Conservation (phyloP, 768 basidiomycete genomes). For the Pulveroboletus sp. region DNA sequence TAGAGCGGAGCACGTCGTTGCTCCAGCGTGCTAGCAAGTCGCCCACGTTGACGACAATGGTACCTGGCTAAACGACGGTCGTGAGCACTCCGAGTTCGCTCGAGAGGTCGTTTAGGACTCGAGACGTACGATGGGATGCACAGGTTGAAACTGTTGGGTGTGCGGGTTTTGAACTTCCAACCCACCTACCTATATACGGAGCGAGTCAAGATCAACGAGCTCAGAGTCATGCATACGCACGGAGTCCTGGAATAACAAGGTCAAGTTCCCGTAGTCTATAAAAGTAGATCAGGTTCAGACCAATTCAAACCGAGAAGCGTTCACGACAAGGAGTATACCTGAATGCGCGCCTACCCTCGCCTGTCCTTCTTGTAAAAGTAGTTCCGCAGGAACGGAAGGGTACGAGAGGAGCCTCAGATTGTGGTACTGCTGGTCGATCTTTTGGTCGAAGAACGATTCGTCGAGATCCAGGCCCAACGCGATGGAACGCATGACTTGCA, state of each 20-base stretch:
- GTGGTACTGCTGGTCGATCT: conserved; percentile 72
- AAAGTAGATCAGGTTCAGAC: too few relatives aligned
- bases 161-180: conserved; percentile 79
- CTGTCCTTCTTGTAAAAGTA: conserved; percentile 61
- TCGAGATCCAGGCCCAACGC: conserved; percentile 73
- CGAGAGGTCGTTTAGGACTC: conserved; percentile 4
- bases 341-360: conserved; percentile 82
- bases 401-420: conserved; percentile 79
- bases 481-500: conserved; percentile 74
- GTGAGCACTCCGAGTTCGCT: background rate
- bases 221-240: conserved; percentile 30
- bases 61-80: conserved; percentile 51
- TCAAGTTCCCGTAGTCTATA: conserved; percentile 74
- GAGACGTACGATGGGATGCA: conserved; percentile 68
- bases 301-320: too few relatives aligned
- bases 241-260: conserved; percentile 75
- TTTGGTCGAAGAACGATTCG: conserved; percentile 70
- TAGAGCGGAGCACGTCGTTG: conserved; percentile 76
- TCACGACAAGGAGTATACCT: conserved; percentile 35
- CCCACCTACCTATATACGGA: conserved; percentile 57
- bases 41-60: conserved; percentile 79
- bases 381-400: conserved; percentile 58
- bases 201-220: background rate
- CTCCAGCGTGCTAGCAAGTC: conserved; percentile 82
- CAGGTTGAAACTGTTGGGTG: conserved; percentile 65